Evolutionary conservation across 352 stramenopile species (phyloP).

Genomic region (Pythium biforme): DNA sequence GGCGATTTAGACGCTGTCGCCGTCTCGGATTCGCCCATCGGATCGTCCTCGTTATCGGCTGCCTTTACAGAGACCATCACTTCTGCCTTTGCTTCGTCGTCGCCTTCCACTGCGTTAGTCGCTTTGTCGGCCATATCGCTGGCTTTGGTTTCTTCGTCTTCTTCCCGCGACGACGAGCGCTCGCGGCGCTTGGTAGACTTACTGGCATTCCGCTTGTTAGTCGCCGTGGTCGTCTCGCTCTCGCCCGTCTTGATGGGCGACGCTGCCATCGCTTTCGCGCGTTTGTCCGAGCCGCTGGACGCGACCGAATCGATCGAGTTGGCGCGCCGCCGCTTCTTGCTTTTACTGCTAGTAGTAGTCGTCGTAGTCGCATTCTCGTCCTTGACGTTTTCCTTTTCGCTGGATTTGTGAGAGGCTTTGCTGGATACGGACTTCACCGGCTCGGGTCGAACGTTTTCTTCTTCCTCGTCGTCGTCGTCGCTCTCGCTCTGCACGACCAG

Average conservation of each 20-base stretch:
- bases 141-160: conserved; percentile 34
- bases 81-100: background rate
- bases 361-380: conserved; percentile 4
- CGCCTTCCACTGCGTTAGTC: background rate
- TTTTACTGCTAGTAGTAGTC: background rate
- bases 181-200: conserved; percentile 17
- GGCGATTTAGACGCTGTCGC: background rate
- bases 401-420: conserved; percentile 16
- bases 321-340: conserved; percentile 24
- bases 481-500: conserved; percentile 33
- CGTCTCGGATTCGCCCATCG: conserved; percentile 9
- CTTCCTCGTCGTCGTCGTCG: conserved; percentile 19
- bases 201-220: conserved; percentile 10
- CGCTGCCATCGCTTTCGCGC: conserved; percentile 1
- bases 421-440: background rate
- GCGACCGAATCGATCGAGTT: conserved; percentile 18
- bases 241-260: conserved; percentile 11
- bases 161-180: conserved; percentile 30
- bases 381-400: conserved; percentile 11
- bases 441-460: conserved; percentile 8
- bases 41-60: background rate
- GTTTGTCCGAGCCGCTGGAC: conserved; percentile 23
- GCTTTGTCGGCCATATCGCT: background rate
- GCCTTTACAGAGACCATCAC: background rate
- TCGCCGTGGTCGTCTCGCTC: conserved; percentile 9